These are phyloP conservation scores for Chlorokybus atmophyticus DNA, from an alignment of 139 green algal species.

Conservation along the genomic window DNA sequence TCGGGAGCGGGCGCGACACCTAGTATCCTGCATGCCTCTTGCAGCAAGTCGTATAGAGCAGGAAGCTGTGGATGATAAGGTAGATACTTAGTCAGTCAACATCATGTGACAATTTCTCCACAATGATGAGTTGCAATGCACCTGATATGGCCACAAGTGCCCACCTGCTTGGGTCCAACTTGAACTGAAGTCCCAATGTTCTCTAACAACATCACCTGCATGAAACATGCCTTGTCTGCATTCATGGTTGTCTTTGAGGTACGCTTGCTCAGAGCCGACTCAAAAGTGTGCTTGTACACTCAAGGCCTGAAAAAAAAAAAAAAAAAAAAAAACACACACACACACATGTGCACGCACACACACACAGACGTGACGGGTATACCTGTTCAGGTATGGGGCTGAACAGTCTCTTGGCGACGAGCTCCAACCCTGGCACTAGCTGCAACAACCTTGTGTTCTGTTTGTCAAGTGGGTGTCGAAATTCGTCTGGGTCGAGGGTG, in stretches of 20 bases:
- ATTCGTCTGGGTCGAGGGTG: no score
- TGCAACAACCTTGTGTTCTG: neutral
- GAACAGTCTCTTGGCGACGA: neutral
- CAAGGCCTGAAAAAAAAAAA: neutral
- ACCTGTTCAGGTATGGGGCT: no score
- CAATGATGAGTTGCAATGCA: no score
- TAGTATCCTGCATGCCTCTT: conserved; percentile 19
- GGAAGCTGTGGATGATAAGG: conserved; percentile 7
- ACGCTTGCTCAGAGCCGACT: neutral
- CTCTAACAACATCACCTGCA: conserved; percentile 79
- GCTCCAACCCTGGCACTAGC: neutral
- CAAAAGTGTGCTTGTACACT: neutral
- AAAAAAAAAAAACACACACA: neutral
- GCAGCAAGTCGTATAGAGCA: conserved; percentile 9
- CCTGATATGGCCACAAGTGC: neutral
- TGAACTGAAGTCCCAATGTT: conserved; percentile 76
- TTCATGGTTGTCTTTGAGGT: neutral
- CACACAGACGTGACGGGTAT: no score
- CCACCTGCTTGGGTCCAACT: conserved; percentile 67
- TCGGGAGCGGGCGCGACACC: conserved; percentile 19
- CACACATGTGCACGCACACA: neutral
- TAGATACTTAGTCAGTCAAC: neutral
- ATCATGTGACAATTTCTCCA: neutral
- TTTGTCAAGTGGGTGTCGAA: no score
- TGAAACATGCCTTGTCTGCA: conserved; percentile 33